These are phyloP conservation scores for Candida wancherniae DNA, from an alignment of 805 yeast species.

Conservation along the genomic window DNA sequence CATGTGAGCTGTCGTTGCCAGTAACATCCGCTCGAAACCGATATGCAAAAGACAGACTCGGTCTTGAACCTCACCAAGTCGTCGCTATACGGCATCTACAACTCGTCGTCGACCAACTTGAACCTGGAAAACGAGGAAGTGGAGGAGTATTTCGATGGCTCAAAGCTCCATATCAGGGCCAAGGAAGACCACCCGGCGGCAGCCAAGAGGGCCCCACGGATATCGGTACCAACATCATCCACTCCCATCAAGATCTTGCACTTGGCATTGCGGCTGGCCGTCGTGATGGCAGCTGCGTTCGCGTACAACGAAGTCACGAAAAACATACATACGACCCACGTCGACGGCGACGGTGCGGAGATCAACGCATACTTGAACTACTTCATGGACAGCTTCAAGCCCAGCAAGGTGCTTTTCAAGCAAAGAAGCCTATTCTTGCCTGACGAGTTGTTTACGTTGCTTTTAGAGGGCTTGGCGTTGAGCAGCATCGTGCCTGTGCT, in stretches of 20 bases:
- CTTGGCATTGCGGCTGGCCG: slow-evolving; percentile 15
- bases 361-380: slow-evolving; percentile 33
- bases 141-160: slow-evolving; percentile 18
- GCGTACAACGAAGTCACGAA: slow-evolving; percentile 49
- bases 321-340: slow-evolving; percentile 49
- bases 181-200: slow-evolving; percentile 10
- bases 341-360: slow-evolving; percentile 38
- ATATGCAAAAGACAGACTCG: slow-evolving; percentile 26
- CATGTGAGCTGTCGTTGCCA: too few species aligned
- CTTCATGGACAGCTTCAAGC: slow-evolving; percentile 23
- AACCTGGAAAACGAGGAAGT: slow-evolving; percentile 23
- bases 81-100: slow-evolving; percentile 47
- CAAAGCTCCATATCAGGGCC: slow-evolving; percentile 15
- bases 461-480: slow-evolving; percentile 54
- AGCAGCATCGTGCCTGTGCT: slow-evolving; percentile 50
- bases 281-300: slow-evolving; percentile 44
- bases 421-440: slow-evolving; percentile 4
- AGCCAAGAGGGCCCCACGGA: slow-evolving; percentile 1
- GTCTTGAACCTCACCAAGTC: slow-evolving; percentile 48
- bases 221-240: background rate
- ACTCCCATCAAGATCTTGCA: slow-evolving; percentile 1
- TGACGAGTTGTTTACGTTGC: slow-evolving; percentile 22
- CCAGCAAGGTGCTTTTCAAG: slow-evolving; percentile 8
- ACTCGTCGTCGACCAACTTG: slow-evolving; percentile 35
- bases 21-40: background rate